phyloP scores from a whole-genome alignment of 75 land plant genomes.

The Cunninghamia lanceolata region DNA sequence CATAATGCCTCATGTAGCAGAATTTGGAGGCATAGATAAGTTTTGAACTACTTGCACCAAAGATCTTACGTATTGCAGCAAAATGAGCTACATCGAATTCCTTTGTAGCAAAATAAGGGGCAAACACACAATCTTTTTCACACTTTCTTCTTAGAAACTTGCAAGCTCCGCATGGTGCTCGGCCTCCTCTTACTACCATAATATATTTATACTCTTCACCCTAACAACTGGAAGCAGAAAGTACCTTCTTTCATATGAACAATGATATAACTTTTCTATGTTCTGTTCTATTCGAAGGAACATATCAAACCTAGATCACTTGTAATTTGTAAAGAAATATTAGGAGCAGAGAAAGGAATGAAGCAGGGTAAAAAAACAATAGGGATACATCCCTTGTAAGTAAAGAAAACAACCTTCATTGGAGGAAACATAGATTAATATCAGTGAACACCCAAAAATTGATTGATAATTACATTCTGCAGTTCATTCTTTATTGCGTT shows the following conservation, averaged over 20 bases:
- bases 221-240: not conserved
- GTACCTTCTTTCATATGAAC: not conserved
- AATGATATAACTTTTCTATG: not conserved
- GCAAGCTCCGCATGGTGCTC: constrained; percentile 40
- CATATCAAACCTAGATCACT: not conserved
- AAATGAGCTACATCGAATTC: constrained; percentile 44
- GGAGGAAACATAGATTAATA: not conserved
- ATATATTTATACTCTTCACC: not conserved
- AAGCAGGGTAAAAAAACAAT: not conserved
- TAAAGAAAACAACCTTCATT: no score
- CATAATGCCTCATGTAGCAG: no score
- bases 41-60: constrained; percentile 60
- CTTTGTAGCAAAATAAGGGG: constrained; percentile 43
- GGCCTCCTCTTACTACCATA: not conserved
- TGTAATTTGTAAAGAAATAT: not conserved
- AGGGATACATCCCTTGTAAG: not conserved
- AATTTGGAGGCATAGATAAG: no score
- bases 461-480: not conserved
- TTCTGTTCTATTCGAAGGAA: not conserved
- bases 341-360: not conserved
- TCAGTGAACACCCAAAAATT: not conserved
- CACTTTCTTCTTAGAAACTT: constrained; percentile 50
- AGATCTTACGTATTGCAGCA: constrained; percentile 48
- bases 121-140: constrained; percentile 36
- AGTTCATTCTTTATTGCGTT: not conserved